phyloP scores from a whole-genome alignment of 805 yeast genomes.

The Lipomyces kockii region DNA sequence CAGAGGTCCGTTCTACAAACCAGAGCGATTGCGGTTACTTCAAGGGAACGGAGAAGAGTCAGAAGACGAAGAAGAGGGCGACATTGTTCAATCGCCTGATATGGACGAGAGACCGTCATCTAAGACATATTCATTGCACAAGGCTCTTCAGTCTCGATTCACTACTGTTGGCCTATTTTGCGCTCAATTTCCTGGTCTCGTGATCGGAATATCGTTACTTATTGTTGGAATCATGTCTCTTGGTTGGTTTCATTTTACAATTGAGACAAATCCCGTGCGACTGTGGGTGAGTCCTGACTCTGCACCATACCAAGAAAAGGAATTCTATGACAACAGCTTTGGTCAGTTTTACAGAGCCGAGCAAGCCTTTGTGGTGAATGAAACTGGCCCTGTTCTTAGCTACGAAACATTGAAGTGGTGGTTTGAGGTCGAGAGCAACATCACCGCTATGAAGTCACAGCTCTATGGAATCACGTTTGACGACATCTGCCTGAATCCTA shows the following conservation, averaged over 20 bases:
- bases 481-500: conserved; percentile 83
- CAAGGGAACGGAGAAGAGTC: conserved; percentile 50
- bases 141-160: conserved; percentile 55
- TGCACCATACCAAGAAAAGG: conserved; percentile 67
- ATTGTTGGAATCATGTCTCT: conserved; percentile 55
- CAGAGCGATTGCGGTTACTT: conserved; percentile 46
- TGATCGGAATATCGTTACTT: conserved; percentile 52
- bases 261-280: conserved; percentile 80
- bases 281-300: conserved; percentile 88
- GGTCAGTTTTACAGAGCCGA: conserved; percentile 92
- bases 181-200: conserved; percentile 61
- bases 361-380: conserved; percentile 75
- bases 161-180: conserved; percentile 61
- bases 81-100: conserved; percentile 40
- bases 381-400: conserved; percentile 68
- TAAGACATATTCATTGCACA: conserved; percentile 54
- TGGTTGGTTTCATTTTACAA: conserved; percentile 56
- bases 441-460: conserved; percentile 46
- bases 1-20: conserved; percentile 27
- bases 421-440: conserved; percentile 73
- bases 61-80: conserved; percentile 45
- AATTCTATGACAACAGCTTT: conserved; percentile 74
- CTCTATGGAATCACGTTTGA: conserved; percentile 49
- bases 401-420: conserved; percentile 84
- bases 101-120: conserved; percentile 33